Evolutionary conservation across 768 basidiomycete genomes (phyloP).

Genomic region (Phaeolepiota aurea): DNA sequence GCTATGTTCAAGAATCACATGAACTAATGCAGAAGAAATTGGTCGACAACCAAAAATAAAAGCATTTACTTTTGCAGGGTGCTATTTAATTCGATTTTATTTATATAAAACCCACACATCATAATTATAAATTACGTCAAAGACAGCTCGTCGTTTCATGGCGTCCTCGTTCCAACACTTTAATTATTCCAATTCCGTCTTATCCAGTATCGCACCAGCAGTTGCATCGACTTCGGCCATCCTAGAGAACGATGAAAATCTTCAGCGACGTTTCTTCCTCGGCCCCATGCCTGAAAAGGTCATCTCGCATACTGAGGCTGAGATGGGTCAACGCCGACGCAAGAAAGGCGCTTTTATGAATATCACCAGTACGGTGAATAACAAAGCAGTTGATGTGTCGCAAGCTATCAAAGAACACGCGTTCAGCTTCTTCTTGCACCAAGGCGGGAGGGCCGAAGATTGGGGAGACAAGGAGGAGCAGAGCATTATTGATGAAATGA

Average conservation of each 20-base stretch:
- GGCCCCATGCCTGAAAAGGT: constrained; percentile 70
- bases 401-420: constrained; percentile 55
- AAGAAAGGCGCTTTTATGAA: constrained; percentile 14
- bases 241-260: constrained; percentile 16
- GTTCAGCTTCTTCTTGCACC: constrained; percentile 49
- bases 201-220: too few relatives aligned
- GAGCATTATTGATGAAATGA: constrained; percentile 46
- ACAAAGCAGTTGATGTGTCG: constrained; percentile 28
- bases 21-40: constrained; percentile 31
- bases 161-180: too few relatives aligned
- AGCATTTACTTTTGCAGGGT: too few relatives aligned
- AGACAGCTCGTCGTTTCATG: too few relatives aligned
- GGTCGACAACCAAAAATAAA: too few relatives aligned
- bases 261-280: constrained; percentile 53
- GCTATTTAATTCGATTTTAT: too few relatives aligned
- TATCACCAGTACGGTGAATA: constrained; percentile 16
- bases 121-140: too few relatives aligned
- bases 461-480: constrained; percentile 55
- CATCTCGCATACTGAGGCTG: constrained; percentile 30
- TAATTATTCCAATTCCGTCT: too few relatives aligned
- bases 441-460: constrained; percentile 57
- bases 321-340: constrained; percentile 17
- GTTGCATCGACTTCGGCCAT: too few relatives aligned
- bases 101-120: too few relatives aligned
- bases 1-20: constrained; percentile 57